Percentiles rank a stretch among this genome's conserved stretches.
Evolutionary conservation across 2,329 filamentous ascomycete genomes (phyloP).

Genomic region (Calonectria leucothoes): DNA sequence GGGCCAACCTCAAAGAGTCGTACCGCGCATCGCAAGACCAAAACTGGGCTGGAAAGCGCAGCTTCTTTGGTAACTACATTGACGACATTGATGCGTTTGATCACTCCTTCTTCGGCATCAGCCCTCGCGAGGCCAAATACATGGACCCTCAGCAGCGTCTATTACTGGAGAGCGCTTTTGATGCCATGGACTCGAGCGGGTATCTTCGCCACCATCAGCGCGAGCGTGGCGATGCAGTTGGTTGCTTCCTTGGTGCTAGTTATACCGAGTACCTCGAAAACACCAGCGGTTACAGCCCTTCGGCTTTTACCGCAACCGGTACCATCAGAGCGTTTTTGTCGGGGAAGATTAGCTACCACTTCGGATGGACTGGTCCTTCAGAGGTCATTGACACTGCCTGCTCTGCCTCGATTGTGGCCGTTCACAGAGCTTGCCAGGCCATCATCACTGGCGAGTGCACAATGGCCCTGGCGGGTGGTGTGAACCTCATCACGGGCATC

Average conservation of each 20-base stretch:
- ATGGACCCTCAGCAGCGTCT: constrained; percentile 55
- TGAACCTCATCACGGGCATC: constrained; percentile 50
- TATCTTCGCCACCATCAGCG: constrained; percentile 32
- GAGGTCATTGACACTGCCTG: constrained; percentile 53
- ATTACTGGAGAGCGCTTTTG: constrained; percentile 54
- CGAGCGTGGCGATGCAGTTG: constrained; percentile 1
- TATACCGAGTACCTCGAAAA: constrained; percentile 20
- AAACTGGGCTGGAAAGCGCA: constrained; percentile 23
- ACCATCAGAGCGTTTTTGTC: constrained; percentile 46
- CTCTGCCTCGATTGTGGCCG: constrained; percentile 49
- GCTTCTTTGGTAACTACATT: constrained; percentile 29
- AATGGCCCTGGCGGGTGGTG: constrained; percentile 52
- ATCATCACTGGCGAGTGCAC: constrained; percentile 46
- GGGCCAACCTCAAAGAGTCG: constrained; percentile 23
- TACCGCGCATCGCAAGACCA: constrained; percentile 26
- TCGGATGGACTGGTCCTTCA: constrained; percentile 52
- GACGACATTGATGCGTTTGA: constrained; percentile 47
- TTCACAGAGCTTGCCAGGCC: constrained; percentile 47
- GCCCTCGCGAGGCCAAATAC: constrained; percentile 47
- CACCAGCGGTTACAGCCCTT: constrained; percentile 5
- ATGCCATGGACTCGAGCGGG: constrained; percentile 48
- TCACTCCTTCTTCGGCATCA: constrained; percentile 55
- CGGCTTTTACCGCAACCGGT: constrained; percentile 50
- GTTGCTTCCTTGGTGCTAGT: constrained; percentile 17
- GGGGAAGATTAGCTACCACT: constrained; percentile 50